Evolutionary conservation across 345 rosid species (phyloP).

Genomic region (Physaria fendleri): DNA sequence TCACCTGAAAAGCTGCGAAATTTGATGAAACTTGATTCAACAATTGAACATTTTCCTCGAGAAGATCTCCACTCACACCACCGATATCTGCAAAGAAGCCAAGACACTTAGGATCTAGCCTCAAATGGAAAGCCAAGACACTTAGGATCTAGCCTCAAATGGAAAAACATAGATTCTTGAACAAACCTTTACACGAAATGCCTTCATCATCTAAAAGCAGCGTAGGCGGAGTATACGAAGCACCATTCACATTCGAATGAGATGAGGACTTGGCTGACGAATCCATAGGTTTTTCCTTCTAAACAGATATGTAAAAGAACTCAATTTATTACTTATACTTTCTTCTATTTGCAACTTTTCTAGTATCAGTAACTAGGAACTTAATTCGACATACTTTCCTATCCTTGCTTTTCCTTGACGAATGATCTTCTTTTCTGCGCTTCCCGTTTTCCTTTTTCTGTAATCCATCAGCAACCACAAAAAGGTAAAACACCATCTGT

Average conservation of each 20-base stretch:
- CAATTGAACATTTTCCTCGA: constrained; percentile 69
- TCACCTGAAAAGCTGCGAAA: constrained; percentile 68
- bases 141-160: not conserved
- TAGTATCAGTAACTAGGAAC: not conserved
- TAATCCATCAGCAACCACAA: constrained; percentile 19
- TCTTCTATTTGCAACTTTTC: too few species aligned
- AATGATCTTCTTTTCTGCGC: constrained; percentile 76
- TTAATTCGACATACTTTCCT: constrained; percentile 46
- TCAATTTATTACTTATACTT: not conserved
- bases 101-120: not conserved
- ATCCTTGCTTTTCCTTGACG: constrained; percentile 71
- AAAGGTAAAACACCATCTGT: not conserved
- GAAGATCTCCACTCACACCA: constrained; percentile 64
- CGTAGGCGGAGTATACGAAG: constrained; percentile 53
- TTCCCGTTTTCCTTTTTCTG: constrained; percentile 84
- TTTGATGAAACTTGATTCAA: constrained; percentile 65
- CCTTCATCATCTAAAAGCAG: constrained; percentile 73
- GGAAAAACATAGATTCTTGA: not conserved
- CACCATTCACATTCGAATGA: constrained; percentile 59
- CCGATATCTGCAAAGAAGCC: constrained; percentile 53
- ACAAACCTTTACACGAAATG: constrained; percentile 59
- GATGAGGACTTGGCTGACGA: constrained; percentile 60
- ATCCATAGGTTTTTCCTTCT: constrained; percentile 64
- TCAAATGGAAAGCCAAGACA: too few species aligned
- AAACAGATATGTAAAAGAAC: not conserved